These are phyloP conservation scores for Claviceps pazoutovae DNA, from an alignment of 2,329 filamentous ascomycete genomes.

Conservation along the genomic window DNA sequence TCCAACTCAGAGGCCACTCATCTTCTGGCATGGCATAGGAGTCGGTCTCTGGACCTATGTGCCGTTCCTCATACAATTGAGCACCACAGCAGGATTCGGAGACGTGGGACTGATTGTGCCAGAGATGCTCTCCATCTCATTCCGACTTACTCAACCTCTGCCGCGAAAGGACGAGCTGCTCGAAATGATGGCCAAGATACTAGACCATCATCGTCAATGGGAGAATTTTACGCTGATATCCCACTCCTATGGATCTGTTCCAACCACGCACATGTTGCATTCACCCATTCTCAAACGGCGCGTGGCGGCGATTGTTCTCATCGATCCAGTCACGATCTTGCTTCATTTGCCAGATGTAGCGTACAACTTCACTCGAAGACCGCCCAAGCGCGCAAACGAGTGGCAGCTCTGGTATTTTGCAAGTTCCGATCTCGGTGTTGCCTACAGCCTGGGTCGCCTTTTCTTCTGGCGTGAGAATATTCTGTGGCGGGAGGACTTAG, in stretches of 20 bases:
- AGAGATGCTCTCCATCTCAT: slow-evolving; percentile 52
- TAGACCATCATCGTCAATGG: slow-evolving; percentile 41
- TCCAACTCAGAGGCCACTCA: slow-evolving; percentile 34
- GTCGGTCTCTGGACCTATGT: slow-evolving; percentile 52
- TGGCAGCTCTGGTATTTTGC: slow-evolving; percentile 60
- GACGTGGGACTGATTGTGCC: slow-evolving; percentile 49
- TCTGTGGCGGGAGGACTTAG: slow-evolving; percentile 53
- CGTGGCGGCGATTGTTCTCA: slow-evolving; percentile 32
- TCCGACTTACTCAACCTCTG: slow-evolving; percentile 42
- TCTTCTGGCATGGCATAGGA: slow-evolving; percentile 61
- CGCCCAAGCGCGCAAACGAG: slow-evolving; percentile 46
- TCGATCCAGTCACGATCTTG: slow-evolving; percentile 52
- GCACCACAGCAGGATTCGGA: slow-evolving; percentile 15
- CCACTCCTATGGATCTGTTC: slow-evolving; percentile 51
- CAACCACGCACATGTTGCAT: slow-evolving; percentile 48
- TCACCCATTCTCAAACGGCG: slow-evolving; percentile 32
- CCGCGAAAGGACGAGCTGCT: slow-evolving; percentile 39
- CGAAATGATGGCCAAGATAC: slow-evolving; percentile 38
- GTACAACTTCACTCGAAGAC: slow-evolving; percentile 52
- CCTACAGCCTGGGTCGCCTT: slow-evolving; percentile 47
- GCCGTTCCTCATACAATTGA: slow-evolving; percentile 39
- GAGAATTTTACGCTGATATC: slow-evolving; percentile 44
- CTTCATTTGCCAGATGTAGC: slow-evolving; percentile 57
- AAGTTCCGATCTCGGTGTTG: slow-evolving; percentile 50
- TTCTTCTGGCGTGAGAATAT: slow-evolving; percentile 64